phyloP scores from a whole-genome alignment of 352 stramenopile species.

The Globisporangium spiculum region DNA sequence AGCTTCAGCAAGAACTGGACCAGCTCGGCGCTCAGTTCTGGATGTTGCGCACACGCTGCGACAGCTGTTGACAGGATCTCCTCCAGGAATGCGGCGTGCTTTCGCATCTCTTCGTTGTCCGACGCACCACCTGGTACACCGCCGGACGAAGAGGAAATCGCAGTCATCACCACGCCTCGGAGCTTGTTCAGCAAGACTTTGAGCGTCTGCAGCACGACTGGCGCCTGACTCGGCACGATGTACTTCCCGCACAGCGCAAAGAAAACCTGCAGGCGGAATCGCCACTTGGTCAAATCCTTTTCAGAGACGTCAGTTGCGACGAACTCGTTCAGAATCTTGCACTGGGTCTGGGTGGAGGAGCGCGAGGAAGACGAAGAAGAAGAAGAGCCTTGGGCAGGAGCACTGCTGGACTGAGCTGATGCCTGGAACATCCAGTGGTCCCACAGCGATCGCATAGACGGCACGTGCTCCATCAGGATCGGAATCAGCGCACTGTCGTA shows the following conservation, averaged over 20 bases:
- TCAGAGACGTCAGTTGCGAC: constrained; percentile 35
- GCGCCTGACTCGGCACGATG: constrained; percentile 34
- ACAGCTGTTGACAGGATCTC: constrained; percentile 49
- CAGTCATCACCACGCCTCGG: constrained; percentile 24
- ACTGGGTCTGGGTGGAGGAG: constrained; percentile 11
- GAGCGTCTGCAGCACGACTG: constrained; percentile 43
- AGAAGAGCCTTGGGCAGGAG: background rate
- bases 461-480: constrained; percentile 28
- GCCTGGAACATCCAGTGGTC: constrained; percentile 41
- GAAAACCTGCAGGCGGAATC: constrained; percentile 53
- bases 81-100: constrained; percentile 35
- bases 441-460: constrained; percentile 49
- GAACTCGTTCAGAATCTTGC: constrained; percentile 60
- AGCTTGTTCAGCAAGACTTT: constrained; percentile 63
- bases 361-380: constrained; percentile 17
- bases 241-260: constrained; percentile 46
- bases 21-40: constrained; percentile 53
- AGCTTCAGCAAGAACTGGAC: constrained; percentile 69
- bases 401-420: background rate
- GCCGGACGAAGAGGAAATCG: constrained; percentile 1
- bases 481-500: constrained; percentile 40
- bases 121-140: constrained; percentile 6
- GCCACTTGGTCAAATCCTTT: constrained; percentile 48
- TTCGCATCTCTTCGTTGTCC: constrained; percentile 11
- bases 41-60: constrained; percentile 41